Base-by-base conservation (phyloP, 106 monocot genomes). In the Dioscorea dumetorum region DNA sequence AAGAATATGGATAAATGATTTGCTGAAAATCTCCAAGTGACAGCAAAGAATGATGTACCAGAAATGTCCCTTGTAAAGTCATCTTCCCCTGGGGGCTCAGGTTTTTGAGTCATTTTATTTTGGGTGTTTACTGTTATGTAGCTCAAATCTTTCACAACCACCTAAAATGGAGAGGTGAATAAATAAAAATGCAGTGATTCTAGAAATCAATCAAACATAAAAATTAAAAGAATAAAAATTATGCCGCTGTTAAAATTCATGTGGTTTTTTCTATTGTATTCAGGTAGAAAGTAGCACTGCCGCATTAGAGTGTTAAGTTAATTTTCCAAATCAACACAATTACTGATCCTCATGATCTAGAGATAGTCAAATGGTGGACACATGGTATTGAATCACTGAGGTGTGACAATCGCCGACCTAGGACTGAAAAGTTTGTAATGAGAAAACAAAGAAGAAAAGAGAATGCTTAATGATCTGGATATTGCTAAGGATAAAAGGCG, bases 121-220 rank as follows among this genome's bases (percentile, higher is more conserved):
- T 61, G 58, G 76, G 54, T n/a, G 14, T 17, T 54, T 9, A 17
- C 15, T 57, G 8, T 57, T 31, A 90, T 76, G 58, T 67, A 86
- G 68, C 83, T 90, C 52, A 83, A 68, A 48, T 86, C 77, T 17
- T 28, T 20, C 22, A 11, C 59, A 59, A 17, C 62, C 15, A 63
- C 34, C 31, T 63, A 33, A 12, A 14, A 17, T 63, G 19, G 5
- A 54, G 54, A 54, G 18, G 15, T 18, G 32, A 18, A 61, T 49
- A 51, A 32, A n/a, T 18, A 15, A 21, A 0, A 19, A 12, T 18
- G 28, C 49, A 56, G 9, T 48, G 1, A 73, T 54, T 48, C 22
- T 48, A 58, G 50, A 50, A 68, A 54, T 34, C 28, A 75, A 65
- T 28, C 2, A 28, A 28, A 28, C 28, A 28, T 28, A 28, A 28